Evolutionary conservation across 495 filamentous ascomycete genomes (phyloP), one percentile per base, ranked within the genome.

Genomic region (Lentithecium fluviatile): DNA sequence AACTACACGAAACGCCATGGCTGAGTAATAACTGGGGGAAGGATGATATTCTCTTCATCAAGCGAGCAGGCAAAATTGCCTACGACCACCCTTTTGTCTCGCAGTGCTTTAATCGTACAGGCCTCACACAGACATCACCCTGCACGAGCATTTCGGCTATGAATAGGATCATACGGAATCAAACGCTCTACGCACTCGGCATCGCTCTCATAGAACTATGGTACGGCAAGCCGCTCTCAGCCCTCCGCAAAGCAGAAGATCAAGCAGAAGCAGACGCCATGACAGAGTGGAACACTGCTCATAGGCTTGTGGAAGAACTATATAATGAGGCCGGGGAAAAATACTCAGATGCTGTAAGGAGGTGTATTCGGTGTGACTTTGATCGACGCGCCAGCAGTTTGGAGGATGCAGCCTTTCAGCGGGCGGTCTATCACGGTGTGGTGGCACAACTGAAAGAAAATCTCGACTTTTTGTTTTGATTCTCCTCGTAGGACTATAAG

Each of bases 191-290:
- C 38, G 66, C 67, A 1, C 56, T 75, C 3, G 73, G 73, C 7
- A 34, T 75, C 6, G 51, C 67, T 32, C 63, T 75, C 5, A 64
- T 73, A 5, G 73, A 75, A 43, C 66, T 75, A 11, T 74, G 66
- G 66, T 68, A 65, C 37, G 63, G 70, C 11, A 32, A 67, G 55
- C 20, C 62, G 11, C 19, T 66, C 0, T 34, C 4, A 2, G 58
- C 50, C 8, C 15, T 46, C 62, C 23, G 59, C 60, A 52, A 49
- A 49, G 10, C 50, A 24, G 54, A 62, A 11, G 66, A 62, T 20
- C 43, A 46, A 23, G 55, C 48, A 48, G 3, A 45, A 4, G 38
- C 25, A 15, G 52, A 63, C 38, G 1, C 36, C 1, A 61, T 62
- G 56, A 56, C 53, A 6, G 54, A 66, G 38, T 66, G 29, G 58